Conservation (phyloP, 441 rosid species). For the Geranium incanum region DNA sequence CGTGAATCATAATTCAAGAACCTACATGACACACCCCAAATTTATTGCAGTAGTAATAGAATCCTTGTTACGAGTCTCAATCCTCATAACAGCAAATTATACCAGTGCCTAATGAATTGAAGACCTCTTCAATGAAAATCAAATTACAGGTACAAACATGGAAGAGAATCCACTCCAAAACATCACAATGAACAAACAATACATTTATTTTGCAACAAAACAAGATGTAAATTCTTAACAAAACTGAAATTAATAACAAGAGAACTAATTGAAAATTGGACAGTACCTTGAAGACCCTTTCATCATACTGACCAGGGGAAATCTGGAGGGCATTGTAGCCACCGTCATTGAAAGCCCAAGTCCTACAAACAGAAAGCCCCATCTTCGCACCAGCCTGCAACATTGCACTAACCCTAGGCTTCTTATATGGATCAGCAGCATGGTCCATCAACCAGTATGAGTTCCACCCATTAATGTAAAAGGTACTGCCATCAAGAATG, state of each 20-base stretch:
- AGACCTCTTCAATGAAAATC: not conserved
- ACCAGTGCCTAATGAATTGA: not conserved
- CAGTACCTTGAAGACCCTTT: constrained; percentile 71
- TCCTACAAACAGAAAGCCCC: constrained; percentile 88
- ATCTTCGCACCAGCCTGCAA: constrained; percentile 77
- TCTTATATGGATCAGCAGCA: constrained; percentile 58
- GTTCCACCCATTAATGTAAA: constrained; percentile 85
- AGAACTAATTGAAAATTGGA: not conserved
- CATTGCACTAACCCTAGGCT: constrained; percentile 58
- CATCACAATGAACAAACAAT: too few species aligned
- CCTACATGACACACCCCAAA: not conserved
- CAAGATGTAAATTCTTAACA: not conserved
- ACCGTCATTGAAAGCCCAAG: constrained; percentile 97
- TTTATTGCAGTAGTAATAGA: not conserved
- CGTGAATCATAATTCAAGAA: not conserved
- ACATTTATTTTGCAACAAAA: not conserved
- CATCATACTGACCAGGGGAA: constrained; percentile 87
- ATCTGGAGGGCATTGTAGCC: constrained; percentile 80
- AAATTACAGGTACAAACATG: not conserved
- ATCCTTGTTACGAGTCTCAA: not conserved
- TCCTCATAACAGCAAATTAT: too few species aligned
- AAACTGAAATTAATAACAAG: not conserved
- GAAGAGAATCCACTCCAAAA: too few species aligned
- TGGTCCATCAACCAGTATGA: constrained; percentile 94
- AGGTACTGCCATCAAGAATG: constrained; percentile 48